Percentiles rank a stretch among this genome's conserved stretches.
Evolutionary conservation across 106 monocot species (phyloP).

Genomic region (Amphibolis antarctica): DNA sequence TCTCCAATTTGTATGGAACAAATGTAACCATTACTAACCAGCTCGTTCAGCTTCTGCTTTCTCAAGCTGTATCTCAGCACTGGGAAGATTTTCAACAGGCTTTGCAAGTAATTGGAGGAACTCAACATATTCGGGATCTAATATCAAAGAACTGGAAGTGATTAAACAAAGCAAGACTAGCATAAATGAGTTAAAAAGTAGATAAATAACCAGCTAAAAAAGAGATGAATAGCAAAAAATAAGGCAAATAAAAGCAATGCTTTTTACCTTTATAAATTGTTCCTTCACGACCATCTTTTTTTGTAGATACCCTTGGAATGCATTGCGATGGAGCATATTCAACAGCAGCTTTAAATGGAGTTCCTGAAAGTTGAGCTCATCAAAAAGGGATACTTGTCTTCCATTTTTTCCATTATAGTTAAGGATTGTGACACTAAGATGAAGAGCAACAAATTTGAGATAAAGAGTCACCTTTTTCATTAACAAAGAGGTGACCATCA

Average conservation of each 20-base stretch:
- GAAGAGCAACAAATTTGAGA: background rate
- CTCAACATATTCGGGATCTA: constrained; percentile 73
- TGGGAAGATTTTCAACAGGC: constrained; percentile 74
- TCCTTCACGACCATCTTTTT: constrained; percentile 82
- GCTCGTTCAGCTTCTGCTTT: constrained; percentile 77
- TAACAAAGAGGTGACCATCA: constrained; percentile 79
- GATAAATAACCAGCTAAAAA: background rate
- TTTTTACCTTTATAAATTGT: constrained; percentile 19
- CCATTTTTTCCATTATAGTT: background rate
- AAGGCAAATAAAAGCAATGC: background rate
- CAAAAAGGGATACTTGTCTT: no score
- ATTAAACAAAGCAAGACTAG: background rate
- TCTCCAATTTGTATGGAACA: background rate
- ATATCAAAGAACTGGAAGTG: constrained; percentile 19
- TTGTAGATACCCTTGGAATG: constrained; percentile 40
- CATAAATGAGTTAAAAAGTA: background rate
- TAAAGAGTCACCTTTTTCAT: constrained; percentile 63
- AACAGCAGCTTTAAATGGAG: constrained; percentile 53
- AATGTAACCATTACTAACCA: constrained; percentile 32
- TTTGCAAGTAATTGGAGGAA: constrained; percentile 65
- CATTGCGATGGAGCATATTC: constrained; percentile 84
- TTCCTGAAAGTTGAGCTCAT: constrained; percentile 27
- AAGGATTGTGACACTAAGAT: background rate
- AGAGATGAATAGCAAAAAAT: background rate
- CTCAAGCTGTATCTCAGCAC: constrained; percentile 89